Conservation (phyloP, 108 stramenopile genomes). For the Fragilaria crotonensis region DNA sequence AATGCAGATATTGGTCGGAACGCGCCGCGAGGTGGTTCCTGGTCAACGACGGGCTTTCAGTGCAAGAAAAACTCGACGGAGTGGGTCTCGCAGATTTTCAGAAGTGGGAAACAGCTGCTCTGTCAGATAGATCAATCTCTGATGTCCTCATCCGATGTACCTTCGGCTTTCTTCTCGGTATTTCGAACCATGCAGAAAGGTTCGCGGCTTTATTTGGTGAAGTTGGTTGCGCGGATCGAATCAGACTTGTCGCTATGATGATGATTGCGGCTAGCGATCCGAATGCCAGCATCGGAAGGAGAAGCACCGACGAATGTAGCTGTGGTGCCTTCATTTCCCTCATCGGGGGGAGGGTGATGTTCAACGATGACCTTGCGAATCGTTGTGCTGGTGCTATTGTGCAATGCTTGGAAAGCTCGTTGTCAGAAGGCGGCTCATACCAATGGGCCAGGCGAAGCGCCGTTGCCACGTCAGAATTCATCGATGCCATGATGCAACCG, state of each 20-base stretch:
- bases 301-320: too few species aligned
- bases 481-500: neutral
- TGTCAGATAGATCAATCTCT: neutral
- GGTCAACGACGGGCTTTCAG: neutral
- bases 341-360: neutral
- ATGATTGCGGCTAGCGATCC: neutral
- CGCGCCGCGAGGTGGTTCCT: neutral
- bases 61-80: neutral
- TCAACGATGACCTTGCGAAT: neutral
- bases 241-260: neutral
- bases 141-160: neutral
- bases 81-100: neutral
- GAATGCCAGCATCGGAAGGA: too few species aligned
- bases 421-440: neutral
- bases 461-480: neutral
- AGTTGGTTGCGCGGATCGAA: neutral
- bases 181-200: neutral
- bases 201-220: neutral
- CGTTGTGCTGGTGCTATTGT: neutral
- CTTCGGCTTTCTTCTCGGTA: neutral
- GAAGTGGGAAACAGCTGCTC: neutral
- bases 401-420: neutral
- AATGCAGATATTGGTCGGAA: neutral
- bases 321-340: neutral
- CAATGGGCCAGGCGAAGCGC: neutral